Base-by-base conservation (phyloP, 2,329 filamentous ascomycete species). In the Hawksworthiomyces lignivorus region DNA sequence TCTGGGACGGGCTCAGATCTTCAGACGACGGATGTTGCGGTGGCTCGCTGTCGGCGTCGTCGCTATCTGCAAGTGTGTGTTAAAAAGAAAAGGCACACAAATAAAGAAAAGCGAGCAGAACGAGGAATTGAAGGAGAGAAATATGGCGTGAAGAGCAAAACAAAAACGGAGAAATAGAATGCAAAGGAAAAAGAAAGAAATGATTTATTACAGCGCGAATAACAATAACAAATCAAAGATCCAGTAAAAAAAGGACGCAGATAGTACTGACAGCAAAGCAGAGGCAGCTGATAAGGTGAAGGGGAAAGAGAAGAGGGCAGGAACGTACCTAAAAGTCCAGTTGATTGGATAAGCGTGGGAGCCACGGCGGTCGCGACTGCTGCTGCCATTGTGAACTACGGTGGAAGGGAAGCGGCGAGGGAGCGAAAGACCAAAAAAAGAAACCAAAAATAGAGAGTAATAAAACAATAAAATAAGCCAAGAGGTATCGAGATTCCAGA, bases 291-390 rank as follows among this genome's bases (percentile, higher is more conserved):
- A 40, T 21, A 15, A 19, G 19, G 11, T 8, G 5, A 14, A 24
- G 7, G 35, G 7, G 8, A 4, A 36, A 24, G 26, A 30, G 10
- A 31, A 22, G 12, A 30, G 22, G 7, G 22, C 21, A 21, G 17
- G 30, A 31, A 29, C 35, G 17, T 59, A 60, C 58, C 58, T 58
- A 53, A 46, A 40, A 52, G 49, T 36, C 53, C 49, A 20, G 38
- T 15, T 37, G 57, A 45, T 50, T 57, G 56, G 47, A 54, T 48
- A 41, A 55, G 49, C 33, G 56, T 52, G 45, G 55, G 50, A 47
- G 53, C 51, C 36, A 56, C 46, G 47, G 54, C 43, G 39, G 42
- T 46, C 35, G 57, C 56, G 45, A 52, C 52, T 10, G 56, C 56
- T 57, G 60, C 60, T 42, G 41, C 50, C 17, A 30, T 8, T 35